A percentile compares a stretch with the other conserved stretches of the same genome.
Evolutionary conservation across 768 basidiomycete genomes (phyloP).

Genomic region (Auricularia heimuer): DNA sequence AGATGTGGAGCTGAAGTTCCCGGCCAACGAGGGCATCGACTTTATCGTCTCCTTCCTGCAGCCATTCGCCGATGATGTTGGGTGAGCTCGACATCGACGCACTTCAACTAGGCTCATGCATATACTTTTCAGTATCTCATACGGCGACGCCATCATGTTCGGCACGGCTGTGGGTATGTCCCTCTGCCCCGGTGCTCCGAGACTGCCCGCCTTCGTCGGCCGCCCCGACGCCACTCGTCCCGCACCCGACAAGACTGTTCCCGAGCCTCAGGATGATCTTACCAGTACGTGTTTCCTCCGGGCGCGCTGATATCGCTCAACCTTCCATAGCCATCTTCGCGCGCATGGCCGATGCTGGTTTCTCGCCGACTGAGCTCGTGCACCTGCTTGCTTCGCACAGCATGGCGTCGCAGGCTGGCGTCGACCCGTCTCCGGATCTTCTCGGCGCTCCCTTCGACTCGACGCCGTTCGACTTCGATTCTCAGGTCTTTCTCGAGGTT

Average conservation of each 20-base stretch:
- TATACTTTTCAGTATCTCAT: constrained; percentile 18
- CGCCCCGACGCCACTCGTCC: too few relatives aligned
- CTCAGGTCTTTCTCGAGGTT: too few relatives aligned
- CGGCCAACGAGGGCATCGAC: constrained; percentile 10
- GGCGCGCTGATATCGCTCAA: constrained; percentile 12
- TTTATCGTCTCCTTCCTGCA: constrained; percentile 10
- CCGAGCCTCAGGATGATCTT: constrained; percentile 14
- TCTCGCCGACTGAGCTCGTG: too few relatives aligned
- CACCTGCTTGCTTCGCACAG: not conserved
- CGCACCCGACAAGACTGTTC: too few relatives aligned
- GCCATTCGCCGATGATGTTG: constrained; percentile 2
- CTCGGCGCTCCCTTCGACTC: constrained; percentile 36
- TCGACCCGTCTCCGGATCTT: constrained; percentile 6
- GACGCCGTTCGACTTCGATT: constrained; percentile 22
- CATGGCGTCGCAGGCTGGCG: constrained; percentile 8
- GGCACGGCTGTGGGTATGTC: constrained; percentile 33
- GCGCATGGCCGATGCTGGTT: not conserved
- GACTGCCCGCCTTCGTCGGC: too few relatives aligned
- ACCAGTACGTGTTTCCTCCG: constrained; percentile 12
- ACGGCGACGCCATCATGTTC: constrained; percentile 30
- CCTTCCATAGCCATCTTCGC: constrained; percentile 16
- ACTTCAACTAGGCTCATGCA: not conserved
- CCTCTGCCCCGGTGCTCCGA: constrained; percentile 37
- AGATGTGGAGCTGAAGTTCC: constrained; percentile 2
- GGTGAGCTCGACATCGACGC: not conserved